Conservation (phyloP, 768 basidiomycete species). For the Suillus occidentalis region DNA sequence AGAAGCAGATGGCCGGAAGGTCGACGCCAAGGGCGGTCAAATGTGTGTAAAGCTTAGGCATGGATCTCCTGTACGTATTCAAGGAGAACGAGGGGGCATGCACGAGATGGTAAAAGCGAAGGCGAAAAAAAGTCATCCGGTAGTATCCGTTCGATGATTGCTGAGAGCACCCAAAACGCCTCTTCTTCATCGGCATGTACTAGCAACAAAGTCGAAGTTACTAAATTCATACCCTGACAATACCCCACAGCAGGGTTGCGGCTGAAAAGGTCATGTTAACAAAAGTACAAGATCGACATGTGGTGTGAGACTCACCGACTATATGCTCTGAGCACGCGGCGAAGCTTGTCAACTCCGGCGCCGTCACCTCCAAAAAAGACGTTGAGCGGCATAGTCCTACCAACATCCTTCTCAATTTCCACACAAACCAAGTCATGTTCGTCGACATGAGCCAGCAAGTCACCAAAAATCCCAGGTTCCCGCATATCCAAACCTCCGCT, state of each 20-base stretch:
- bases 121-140: conserved; percentile 95
- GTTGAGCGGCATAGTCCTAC: conserved; percentile 89
- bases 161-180: conserved; percentile 92
- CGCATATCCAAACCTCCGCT: conserved; percentile 90
- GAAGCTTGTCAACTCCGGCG: conserved; percentile 87
- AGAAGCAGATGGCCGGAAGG: conserved; percentile 93
- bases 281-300: not conserved
- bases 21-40: conserved; percentile 83
- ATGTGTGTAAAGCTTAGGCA: conserved; percentile 76
- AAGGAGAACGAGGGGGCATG: conserved; percentile 87
- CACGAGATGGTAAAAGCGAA: conserved; percentile 86
- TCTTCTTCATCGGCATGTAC: conserved; percentile 96
- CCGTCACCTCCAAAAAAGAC: conserved; percentile 98
- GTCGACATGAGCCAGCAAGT: conserved; percentile 62
- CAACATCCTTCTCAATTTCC: conserved; percentile 97
- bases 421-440: conserved; percentile 49
- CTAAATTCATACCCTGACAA: conserved; percentile 94
- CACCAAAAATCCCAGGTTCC: conserved; percentile 88
- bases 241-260: conserved; percentile 93
- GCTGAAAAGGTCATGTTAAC: conserved; percentile 37
- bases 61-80: conserved; percentile 81
- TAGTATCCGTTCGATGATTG: conserved; percentile 85
- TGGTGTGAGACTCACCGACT: conserved; percentile 62
- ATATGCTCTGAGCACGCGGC: conserved; percentile 88
- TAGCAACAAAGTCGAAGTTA: conserved; percentile 91